A percentile compares a stretch with the other conserved stretches of the same genome.
These are phyloP conservation scores for Salix caprea DNA, from an alignment of 345 rosid species.

Conservation along the genomic window DNA sequence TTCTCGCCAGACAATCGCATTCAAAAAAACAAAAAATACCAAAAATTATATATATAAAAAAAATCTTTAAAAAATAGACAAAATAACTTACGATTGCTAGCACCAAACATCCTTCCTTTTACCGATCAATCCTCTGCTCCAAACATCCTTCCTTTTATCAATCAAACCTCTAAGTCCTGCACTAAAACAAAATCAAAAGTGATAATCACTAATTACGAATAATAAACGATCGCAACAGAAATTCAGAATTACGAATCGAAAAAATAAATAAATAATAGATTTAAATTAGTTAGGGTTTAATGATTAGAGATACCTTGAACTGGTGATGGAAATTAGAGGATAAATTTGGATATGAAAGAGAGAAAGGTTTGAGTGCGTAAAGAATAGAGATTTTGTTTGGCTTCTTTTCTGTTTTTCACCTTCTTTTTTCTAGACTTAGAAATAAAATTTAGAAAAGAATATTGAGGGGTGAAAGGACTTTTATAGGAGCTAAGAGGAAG, in stretches of 20 bases:
- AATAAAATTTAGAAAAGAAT: background rate
- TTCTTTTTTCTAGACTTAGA: too few species aligned
- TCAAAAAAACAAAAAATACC: too few species aligned
- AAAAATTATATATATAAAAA: background rate
- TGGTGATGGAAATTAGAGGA: background rate
- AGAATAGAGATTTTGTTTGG: background rate
- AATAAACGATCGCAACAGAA: background rate
- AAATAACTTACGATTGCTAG: constrained; percentile 48
- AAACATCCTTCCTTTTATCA: constrained; percentile 43
- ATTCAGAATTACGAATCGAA: background rate
- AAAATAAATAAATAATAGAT: background rate
- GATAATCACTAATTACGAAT: background rate
- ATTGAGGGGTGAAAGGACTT: background rate
- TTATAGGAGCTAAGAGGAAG: background rate
- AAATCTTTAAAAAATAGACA: background rate
- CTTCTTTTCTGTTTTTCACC: background rate
- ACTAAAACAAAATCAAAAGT: constrained; percentile 10
- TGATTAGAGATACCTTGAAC: background rate
- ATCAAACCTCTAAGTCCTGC: constrained; percentile 12
- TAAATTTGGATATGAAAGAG: background rate
- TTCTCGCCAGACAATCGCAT: too few species aligned
- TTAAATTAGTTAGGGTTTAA: background rate
- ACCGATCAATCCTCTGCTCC: constrained; percentile 22
- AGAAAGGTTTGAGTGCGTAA: background rate
- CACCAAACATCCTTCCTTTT: constrained; percentile 49